These are phyloP conservation scores for Pestalotiopsis sp. DNA, from an alignment of 2,329 filamentous ascomycete species.

Conservation along the genomic window DNA sequence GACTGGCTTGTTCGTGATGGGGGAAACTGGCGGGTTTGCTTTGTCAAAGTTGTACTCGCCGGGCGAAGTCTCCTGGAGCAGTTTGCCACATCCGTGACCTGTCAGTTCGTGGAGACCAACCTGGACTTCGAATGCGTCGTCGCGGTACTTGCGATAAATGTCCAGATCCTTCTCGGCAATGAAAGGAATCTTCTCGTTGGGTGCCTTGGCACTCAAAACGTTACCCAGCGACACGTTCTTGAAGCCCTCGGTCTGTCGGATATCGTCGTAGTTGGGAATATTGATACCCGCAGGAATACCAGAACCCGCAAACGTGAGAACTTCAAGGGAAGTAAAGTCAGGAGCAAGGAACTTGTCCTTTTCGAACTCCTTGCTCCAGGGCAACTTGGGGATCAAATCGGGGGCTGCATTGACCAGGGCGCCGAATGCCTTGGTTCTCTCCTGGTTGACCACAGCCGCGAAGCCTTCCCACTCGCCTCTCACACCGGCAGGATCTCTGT, in stretches of 20 bases:
- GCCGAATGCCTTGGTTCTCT: conserved; percentile 85
- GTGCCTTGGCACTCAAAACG: conserved; percentile 86
- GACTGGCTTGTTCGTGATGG: conserved; percentile 76
- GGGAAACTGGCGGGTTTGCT: conserved; percentile 78
- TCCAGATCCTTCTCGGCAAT: conserved; percentile 78
- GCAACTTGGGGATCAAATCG: conserved; percentile 82
- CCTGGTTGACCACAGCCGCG: conserved; percentile 82
- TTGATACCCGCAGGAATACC: conserved; percentile 64
- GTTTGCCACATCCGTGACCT: conserved; percentile 89
- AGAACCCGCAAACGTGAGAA: conserved; percentile 76
- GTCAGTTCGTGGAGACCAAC: conserved; percentile 90
- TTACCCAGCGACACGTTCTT: conserved; percentile 95
- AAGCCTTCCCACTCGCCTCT: conserved; percentile 87
- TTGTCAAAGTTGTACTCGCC: conserved; percentile 89
- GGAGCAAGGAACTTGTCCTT: conserved; percentile 95
- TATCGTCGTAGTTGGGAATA: conserved; percentile 70
- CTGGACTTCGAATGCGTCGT: conserved; percentile 90
- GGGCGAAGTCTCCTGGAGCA: conserved; percentile 84
- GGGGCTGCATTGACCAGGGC: conserved; percentile 82
- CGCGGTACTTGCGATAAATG: conserved; percentile 80
- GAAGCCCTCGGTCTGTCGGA: conserved; percentile 82
- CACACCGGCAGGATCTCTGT: conserved; percentile 79
- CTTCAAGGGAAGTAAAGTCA: conserved; percentile 94
- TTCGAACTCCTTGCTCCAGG: conserved; percentile 88
- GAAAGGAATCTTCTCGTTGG: conserved; percentile 91